These are phyloP conservation scores for Leccinum boreale DNA, from an alignment of 768 basidiomycete genomes.

Conservation along the genomic window DNA sequence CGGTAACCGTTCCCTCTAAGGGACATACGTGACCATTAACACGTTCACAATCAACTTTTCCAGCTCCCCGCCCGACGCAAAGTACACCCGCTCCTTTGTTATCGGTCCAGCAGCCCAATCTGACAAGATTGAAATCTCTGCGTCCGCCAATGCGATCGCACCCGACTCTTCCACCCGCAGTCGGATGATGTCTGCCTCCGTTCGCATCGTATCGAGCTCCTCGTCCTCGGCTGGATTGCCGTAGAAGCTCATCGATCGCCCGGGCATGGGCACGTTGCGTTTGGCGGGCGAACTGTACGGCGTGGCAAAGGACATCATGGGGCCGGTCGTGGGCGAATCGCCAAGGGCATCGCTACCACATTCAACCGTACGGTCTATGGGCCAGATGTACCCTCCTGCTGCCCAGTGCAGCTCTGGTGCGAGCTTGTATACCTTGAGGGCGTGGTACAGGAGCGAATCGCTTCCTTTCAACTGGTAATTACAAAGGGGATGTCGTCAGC, in stretches of 20 bases:
- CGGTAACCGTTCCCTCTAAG: slow-evolving; percentile 34
- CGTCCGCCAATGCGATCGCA: slow-evolving; percentile 58
- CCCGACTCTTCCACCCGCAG: slow-evolving; percentile 64
- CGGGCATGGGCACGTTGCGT: slow-evolving; percentile 32
- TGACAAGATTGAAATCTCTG: slow-evolving; percentile 59
- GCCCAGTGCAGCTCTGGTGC: slow-evolving; percentile 74
- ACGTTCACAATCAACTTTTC: slow-evolving; percentile 76
- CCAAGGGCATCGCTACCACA: slow-evolving; percentile 43
- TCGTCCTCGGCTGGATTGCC: slow-evolving; percentile 40
- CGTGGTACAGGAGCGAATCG: slow-evolving; percentile 72
- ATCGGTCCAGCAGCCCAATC: slow-evolving; percentile 47
- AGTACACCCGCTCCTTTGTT: slow-evolving; percentile 66
- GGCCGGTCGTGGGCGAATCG: slow-evolving; percentile 20
- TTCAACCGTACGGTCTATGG: slow-evolving; percentile 67
- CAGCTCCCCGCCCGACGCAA: slow-evolving; percentile 61
- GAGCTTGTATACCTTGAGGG: slow-evolving; percentile 74
- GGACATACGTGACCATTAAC: slow-evolving; percentile 67
- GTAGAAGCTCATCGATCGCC: slow-evolving; percentile 42
- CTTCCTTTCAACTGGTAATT: slow-evolving; percentile 67
- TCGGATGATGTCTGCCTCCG: slow-evolving; percentile 40
- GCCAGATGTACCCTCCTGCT: slow-evolving; percentile 82
- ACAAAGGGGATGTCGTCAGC: slow-evolving; percentile 10
- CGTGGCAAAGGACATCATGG: slow-evolving; percentile 25
- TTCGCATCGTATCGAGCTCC: slow-evolving; percentile 25
- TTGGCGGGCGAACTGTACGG: slow-evolving; percentile 23